Percentiles rank a stretch among this genome's conserved stretches.
Evolutionary conservation across 257 asterid genomes (phyloP).

Genomic region (Pogostemon cablin): DNA sequence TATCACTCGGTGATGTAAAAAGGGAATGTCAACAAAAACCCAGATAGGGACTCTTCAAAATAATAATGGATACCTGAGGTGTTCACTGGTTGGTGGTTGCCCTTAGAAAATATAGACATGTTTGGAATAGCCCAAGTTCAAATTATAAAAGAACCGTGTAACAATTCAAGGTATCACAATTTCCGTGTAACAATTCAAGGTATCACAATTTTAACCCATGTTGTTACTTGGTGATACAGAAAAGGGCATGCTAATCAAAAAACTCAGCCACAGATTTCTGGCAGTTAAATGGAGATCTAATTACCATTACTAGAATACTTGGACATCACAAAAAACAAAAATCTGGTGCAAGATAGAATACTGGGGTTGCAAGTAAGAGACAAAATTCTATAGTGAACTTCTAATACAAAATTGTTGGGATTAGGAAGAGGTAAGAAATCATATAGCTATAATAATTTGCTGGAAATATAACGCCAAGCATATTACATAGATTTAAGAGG

Average conservation of each 20-base stretch:
- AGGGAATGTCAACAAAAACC: slow-evolving; percentile 4
- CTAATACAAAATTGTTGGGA: background rate
- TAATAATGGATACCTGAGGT: background rate
- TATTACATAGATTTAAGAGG: background rate
- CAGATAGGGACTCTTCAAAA: background rate
- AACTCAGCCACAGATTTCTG: background rate
- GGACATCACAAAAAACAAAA: background rate
- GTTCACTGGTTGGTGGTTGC: too few species aligned
- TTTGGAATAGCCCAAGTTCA: too few species aligned
- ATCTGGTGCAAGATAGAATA: background rate
- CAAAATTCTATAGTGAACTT: background rate
- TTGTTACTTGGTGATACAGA: background rate
- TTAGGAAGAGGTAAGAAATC: background rate
- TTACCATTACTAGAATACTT: too few species aligned
- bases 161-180: too few species aligned
- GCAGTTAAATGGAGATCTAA: background rate
- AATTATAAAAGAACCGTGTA: too few species aligned
- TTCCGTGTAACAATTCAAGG: too few species aligned
- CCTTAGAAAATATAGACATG: too few species aligned
- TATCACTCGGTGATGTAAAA: slow-evolving; percentile 3
- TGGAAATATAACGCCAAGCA: background rate
- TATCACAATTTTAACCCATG: background rate
- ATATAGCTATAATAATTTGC: background rate
- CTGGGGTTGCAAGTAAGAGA: background rate
- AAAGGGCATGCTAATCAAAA: slow-evolving; percentile 14